Evolutionary conservation across 805 yeast species (phyloP), one percentile per base, ranked within the genome.

Genomic region (Sugiyamaella smithiae): DNA sequence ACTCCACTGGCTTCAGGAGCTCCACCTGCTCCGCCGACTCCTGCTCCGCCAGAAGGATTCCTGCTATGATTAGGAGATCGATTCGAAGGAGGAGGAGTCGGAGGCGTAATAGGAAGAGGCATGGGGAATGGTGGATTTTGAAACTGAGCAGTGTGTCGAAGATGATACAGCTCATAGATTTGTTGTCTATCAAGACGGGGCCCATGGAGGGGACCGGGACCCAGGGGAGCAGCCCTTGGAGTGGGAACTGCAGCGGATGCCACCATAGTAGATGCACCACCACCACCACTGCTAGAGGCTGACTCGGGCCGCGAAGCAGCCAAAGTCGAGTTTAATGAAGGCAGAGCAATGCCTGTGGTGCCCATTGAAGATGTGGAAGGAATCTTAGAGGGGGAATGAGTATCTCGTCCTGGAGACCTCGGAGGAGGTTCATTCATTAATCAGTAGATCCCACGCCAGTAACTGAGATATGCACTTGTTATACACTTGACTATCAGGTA

Each of bases 361-460:
- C 38, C 38, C 22, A 19, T 35, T 19, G 38, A 35, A 8, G 29
- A 26, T n/a, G n/a, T n/a, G n/a, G n/a, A n/a, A 16, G 33, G 33
- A 29, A 7, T 16, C 12, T n/a, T n/a, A 3, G 33, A 29, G 14
- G 33, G 14, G 12, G 38, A 19, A 12, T 35, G 16, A 12, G 38
- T n/a, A 19, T 35, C 38, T 20, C 38, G 19, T 14, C 22, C 16
- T 35, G 38, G 20, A 14, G 38, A 35, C 22, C 22, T 35, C 19
- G 38, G 38, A 35, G 38, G 38, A 19, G 38, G 38, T 35, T 11
- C 38, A 35, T 35, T 20, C 38, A 35, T 35, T 20, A 35, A 35
- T 14, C 38, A 19, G 38, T n/a, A n/a, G n/a, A n/a, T n/a, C n/a
- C n/a, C n/a, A n/a, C n/a, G n/a, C n/a, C n/a, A n/a, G n/a, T n/a